A percentile compares a stretch with the other conserved stretches of the same genome.
Evolutionary conservation across 192 early-diverging fungal species (phyloP).

Genomic region (Mortierella antarctica): DNA sequence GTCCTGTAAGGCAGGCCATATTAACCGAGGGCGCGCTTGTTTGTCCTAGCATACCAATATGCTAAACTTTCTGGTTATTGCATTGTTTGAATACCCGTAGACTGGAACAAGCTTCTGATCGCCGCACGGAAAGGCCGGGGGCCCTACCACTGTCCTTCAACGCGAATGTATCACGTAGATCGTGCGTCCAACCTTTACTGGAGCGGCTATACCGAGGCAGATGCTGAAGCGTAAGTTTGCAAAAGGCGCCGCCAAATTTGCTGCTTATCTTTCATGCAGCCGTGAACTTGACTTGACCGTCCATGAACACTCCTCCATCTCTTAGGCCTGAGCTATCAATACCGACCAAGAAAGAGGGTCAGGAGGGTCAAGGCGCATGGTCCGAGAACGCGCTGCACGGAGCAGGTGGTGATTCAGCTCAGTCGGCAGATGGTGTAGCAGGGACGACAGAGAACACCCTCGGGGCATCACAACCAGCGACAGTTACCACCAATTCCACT

Average conservation of each 20-base stretch:
- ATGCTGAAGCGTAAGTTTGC: constrained; percentile 47
- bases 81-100: not conserved
- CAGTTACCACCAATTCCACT: not conserved
- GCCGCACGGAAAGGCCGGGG: constrained; percentile 58
- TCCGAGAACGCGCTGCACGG: not conserved
- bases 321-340: constrained; percentile 13
- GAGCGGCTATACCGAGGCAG: constrained; percentile 52
- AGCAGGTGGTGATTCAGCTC: not conserved
- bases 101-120: constrained; percentile 60
- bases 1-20: constrained; percentile 17
- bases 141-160: constrained; percentile 59
- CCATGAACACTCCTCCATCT: not conserved
- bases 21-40: too few species aligned
- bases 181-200: constrained; percentile 55
- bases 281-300: not conserved
- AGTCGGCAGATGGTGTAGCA: not conserved
- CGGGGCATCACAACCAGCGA: not conserved
- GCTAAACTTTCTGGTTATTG: not conserved
- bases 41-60: not conserved
- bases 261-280: not conserved
- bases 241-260: not conserved
- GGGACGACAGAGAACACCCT: not conserved
- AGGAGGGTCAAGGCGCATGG: not conserved
- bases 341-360: constrained; percentile 10
- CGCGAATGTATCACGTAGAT: constrained; percentile 59